These are phyloP conservation scores for Carpinus fangiana DNA, from an alignment of 306 rosid species.

Conservation along the genomic window DNA sequence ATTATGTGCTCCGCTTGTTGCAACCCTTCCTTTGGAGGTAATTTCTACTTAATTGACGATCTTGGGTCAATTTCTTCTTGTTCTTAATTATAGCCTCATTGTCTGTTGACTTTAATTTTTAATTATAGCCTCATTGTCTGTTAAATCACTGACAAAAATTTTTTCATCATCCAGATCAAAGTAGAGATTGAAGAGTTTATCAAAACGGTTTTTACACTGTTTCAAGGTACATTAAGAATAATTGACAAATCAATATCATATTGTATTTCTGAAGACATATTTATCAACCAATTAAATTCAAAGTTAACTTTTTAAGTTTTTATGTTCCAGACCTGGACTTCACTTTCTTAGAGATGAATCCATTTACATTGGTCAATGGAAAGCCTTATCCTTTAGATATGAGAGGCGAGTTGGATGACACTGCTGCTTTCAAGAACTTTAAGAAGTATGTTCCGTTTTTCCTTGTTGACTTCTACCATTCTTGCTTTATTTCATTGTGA, in stretches of 20 bases:
- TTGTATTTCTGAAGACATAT: constrained; percentile 10
- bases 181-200: constrained; percentile 81
- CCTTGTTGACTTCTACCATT: constrained; percentile 15
- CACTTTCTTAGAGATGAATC: constrained; percentile 98
- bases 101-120: constrained; percentile 15
- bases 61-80: neutral
- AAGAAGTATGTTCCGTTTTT: constrained; percentile 59
- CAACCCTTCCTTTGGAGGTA: constrained; percentile 96
- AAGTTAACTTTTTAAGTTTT: constrained; percentile 19
- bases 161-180: constrained; percentile 54
- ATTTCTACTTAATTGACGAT: constrained; percentile 12
- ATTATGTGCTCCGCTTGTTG: constrained; percentile 80
- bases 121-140: constrained; percentile 9
- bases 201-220: constrained; percentile 63
- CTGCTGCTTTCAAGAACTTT: constrained; percentile 97
- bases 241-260: constrained; percentile 1
- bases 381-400: constrained; percentile 99
- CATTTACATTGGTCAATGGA: constrained; percentile 80
- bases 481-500: constrained; percentile 17
- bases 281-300: constrained; percentile 1
- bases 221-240: constrained; percentile 64
- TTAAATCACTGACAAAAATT: constrained; percentile 18
- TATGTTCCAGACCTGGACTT: constrained; percentile 79
- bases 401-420: constrained; percentile 98
- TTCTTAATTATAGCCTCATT: constrained; percentile 1